phyloP scores from a whole-genome alignment of 192 early-diverging fungal species.

The Linnemannia schmuckeri region DNA sequence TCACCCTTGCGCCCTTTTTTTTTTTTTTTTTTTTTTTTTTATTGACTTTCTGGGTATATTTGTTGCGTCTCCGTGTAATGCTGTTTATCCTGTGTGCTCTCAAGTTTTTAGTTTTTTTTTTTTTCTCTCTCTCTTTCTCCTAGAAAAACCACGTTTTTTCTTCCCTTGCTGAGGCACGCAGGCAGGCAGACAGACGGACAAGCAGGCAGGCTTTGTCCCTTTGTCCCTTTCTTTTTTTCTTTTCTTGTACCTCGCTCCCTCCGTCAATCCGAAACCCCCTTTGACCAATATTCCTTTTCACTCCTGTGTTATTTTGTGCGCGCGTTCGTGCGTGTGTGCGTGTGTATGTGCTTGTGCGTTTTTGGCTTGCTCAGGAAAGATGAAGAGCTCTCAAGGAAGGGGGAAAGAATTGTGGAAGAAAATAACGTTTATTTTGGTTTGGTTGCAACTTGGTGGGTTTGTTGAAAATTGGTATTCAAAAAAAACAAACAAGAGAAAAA shows the following conservation, averaged over 20 bases:
- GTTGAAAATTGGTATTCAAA: not conserved
- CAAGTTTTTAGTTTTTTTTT: not conserved
- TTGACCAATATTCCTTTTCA: slow-evolving; percentile 6
- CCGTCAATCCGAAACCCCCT: slow-evolving; percentile 3
- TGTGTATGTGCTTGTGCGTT: too few species aligned
- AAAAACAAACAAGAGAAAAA: not conserved
- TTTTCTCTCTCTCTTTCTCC: slow-evolving; percentile 15
- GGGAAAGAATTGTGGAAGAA: not conserved
- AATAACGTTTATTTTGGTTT: not conserved
- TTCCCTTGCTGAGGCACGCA: slow-evolving; percentile 5
- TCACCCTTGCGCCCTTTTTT: not conserved
- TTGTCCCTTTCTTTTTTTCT: slow-evolving; percentile 16
- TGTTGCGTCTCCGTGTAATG: not conserved
- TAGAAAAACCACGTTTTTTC: slow-evolving; percentile 32
- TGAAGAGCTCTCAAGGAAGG: not conserved
- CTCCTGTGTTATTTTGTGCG: not conserved
- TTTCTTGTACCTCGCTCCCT: not conserved
- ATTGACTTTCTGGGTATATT: not conserved
- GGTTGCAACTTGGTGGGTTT: not conserved
- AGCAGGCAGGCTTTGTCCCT: not conserved
- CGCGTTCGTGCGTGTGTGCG: not conserved
- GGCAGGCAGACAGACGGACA: not conserved
- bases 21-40: not conserved
- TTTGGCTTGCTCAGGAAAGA: not conserved
- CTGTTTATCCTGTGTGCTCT: not conserved